Evolutionary conservation across 441 rosid genomes (phyloP).

Genomic region (Brassica balearica): DNA sequence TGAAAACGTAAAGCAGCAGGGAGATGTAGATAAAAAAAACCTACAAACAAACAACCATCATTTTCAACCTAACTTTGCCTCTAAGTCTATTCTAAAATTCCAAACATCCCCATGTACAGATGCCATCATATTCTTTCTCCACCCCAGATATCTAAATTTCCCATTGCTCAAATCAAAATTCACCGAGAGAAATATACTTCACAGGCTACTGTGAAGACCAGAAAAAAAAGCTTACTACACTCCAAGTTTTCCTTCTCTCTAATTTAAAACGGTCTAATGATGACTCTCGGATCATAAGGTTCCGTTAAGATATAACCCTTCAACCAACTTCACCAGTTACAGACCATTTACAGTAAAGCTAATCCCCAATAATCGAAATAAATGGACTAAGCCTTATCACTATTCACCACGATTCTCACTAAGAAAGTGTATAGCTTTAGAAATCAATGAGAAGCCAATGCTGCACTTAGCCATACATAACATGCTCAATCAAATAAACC

Average conservation of each 20-base stretch:
- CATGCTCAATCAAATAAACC: constrained; percentile 3
- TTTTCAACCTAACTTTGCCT: neutral
- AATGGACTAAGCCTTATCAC: neutral
- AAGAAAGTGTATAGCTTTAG: constrained; percentile 9
- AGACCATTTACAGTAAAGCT: neutral
- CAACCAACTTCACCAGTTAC: neutral
- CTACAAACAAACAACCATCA: neutral
- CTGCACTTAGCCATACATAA: constrained; percentile 3
- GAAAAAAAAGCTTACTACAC: neutral
- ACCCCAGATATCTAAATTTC: neutral
- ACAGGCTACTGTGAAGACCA: neutral
- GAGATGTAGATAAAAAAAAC: neutral
- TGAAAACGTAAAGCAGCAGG: constrained; percentile 1
- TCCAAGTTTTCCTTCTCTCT: neutral
- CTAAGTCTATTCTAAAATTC: neutral
- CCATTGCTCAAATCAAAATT: neutral
- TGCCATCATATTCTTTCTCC: constrained; percentile 25
- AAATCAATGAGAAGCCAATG: constrained; percentile 6
- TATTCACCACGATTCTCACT: neutral
- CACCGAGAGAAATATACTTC: neutral
- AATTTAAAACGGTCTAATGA: neutral
- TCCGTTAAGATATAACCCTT: neutral
- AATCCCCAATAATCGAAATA: constrained; percentile 5
- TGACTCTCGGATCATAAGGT: neutral
- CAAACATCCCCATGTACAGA: neutral